Evolutionary conservation across 495 filamentous ascomycete species (phyloP), one percentile per base, ranked within the genome.

Genomic region (Penicillium canescens): DNA sequence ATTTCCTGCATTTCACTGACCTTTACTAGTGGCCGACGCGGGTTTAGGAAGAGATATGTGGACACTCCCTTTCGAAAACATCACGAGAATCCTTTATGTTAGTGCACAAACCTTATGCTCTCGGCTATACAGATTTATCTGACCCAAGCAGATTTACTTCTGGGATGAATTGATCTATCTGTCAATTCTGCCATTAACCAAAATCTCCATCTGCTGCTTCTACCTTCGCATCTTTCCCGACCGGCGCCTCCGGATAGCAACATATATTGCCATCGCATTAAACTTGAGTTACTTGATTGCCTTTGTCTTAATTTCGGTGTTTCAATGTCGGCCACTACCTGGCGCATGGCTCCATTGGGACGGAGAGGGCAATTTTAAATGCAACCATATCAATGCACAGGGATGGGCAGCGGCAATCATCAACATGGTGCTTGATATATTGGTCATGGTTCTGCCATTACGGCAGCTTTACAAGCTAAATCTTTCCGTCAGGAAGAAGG

Each of bases 11-110:
- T 13, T n/a, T 16, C 0, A 28, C 38, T 54, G 13, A 56, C 18
- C 9, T 3, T 31, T 39, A 4, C 20, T 42, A 74, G 69, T 71
- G 60, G 69, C 69, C n/a, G 43, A 69, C 20, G 46, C 61, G 35
- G 78, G 79, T 7, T 57, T 76, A 10, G 74, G 78, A 1, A 69
- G 54, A 35, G 75, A 81, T 52, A 71, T 79, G 28, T 81, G 76
- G 76, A 66, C 69, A 10, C 58, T 81, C 16, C 67, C 74, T 1
- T 71, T 70, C 24, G 59, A 74, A n/a, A 67, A 80, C 39, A 69
- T 81, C 45, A 78, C 74, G 6, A 46, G 52, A 13, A 62, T 70
- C 49, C 68, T 73, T 14, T 66, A 71, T 40, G 70, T 71, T 2
- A 51, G 67, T 59, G 7, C 9, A n/a, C 2, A 12, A 28, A 16